Evolutionary conservation across 257 asterid species (phyloP), one percentile per base, ranked within the genome.

Genomic region (Gentiana dahurica): DNA sequence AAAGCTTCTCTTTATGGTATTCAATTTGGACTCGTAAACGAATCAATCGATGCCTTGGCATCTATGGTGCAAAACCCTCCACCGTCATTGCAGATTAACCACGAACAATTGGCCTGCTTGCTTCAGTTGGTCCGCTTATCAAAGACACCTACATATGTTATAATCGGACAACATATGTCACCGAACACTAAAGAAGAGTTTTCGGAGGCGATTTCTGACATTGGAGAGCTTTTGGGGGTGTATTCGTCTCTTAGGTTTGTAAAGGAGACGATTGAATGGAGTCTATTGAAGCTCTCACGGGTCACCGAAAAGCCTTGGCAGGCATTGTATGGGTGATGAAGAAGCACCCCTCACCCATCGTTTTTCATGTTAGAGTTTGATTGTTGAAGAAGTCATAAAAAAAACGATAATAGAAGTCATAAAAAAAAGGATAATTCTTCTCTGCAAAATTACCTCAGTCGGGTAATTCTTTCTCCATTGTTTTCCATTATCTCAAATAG

Each of bases 241-340:
- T 68, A 71, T 72, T 73, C 78, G 1, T 73, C 84, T 37, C 93
- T 89, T 58, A 43, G 66, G 61, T 86, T 86, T 67, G 58, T 77
- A 13, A 85, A 74, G 58, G 90, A 86, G 63, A 84, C 69, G 63
- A 66, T 77, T 47, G 64, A 66, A 48, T 86, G 78, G 76, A 81
- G 71, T 58, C 81, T 90, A 60, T 39, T 65, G 41, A 77, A 73
- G 76, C 65, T 68, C 63, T 77, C 84, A 6, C 82, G 57, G 74
- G 86, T 71, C 49, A 59, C 63, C 4, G 57, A 75, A 49, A 95
- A 86, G 78, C 85, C 94, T 12, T 89, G 97, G 97, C 94, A 83
- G 57, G 95, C 93, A n/a, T 66, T 89, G 34, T 86, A 89, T 38
- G 95, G 95, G 50, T 86, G 77, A 65, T 57, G 8, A 3, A 41